phyloP scores from a whole-genome alignment of 108 stramenopile species.

The Skeletonema marinoi region DNA sequence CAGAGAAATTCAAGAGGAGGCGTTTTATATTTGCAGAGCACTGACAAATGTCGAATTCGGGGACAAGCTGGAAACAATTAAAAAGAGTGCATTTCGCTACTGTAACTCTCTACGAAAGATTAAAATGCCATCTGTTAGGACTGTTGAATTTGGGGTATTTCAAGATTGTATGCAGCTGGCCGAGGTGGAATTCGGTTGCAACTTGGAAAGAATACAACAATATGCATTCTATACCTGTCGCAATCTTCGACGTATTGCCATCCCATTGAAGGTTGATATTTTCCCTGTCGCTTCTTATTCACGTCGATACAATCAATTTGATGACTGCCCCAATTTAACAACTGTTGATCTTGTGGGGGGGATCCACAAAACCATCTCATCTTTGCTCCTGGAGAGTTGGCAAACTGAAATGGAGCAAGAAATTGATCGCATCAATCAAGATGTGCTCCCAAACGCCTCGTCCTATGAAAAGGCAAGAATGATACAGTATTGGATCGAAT shows the following conservation, averaged over 20 bases:
- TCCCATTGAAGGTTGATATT: not conserved
- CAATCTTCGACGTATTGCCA: not conserved
- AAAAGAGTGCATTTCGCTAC: not conserved
- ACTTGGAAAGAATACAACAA: not conserved
- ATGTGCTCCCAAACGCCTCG: too few species aligned
- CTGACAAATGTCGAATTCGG: not conserved
- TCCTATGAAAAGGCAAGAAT: too few species aligned
- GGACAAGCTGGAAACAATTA: not conserved
- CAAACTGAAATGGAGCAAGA: not conserved
- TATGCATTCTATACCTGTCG: not conserved
- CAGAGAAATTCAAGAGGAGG: not conserved
- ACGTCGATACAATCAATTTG: not conserved
- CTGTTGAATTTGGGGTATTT: too few species aligned
- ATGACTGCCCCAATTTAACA: not conserved
- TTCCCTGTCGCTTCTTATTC: too few species aligned
- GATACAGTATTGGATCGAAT: too few species aligned
- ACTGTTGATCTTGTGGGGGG: not conserved
- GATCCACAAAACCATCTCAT: not conserved
- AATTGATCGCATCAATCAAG: not conserved
- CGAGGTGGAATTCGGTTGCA: not conserved
- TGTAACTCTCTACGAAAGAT: too few species aligned
- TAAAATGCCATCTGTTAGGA: too few species aligned
- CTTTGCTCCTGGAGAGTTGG: not conserved
- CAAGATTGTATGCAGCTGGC: not conserved
- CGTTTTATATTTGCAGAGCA: not conserved